These are phyloP conservation scores for Ceratocystiopsis sp. DNA, from an alignment of 2,329 filamentous ascomycete genomes.

Conservation along the genomic window DNA sequence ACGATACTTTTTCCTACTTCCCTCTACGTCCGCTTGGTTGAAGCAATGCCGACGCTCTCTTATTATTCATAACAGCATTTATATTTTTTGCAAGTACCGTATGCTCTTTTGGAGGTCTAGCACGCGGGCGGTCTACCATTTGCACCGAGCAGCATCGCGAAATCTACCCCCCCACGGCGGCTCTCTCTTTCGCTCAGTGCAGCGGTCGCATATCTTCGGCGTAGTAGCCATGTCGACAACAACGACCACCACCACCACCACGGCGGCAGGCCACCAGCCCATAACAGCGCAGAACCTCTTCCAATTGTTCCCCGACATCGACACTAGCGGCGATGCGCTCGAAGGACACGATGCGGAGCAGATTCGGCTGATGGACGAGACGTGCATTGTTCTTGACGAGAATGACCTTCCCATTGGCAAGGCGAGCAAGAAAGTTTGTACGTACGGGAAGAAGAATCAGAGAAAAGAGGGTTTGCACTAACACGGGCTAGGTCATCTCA, in stretches of 20 bases:
- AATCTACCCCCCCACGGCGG: too few species aligned
- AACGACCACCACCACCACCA: slow-evolving; percentile 14
- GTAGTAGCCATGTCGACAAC: slow-evolving; percentile 7
- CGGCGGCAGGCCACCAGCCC: slow-evolving; percentile 35
- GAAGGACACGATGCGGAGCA: slow-evolving; percentile 94
- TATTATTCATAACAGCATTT: too few species aligned
- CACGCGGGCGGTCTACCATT: too few species aligned
- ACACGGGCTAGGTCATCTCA: slow-evolving; percentile 59
- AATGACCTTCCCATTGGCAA: slow-evolving; percentile 87
- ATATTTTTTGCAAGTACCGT: too few species aligned
- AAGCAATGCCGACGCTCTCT: too few species aligned
- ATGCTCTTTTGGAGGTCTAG: too few species aligned
- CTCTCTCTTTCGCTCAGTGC: background rate
- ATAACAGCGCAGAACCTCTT: slow-evolving; percentile 80
- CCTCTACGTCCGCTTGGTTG: too few species aligned
- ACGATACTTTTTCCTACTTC: too few species aligned
- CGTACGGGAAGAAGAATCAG: slow-evolving; percentile 18
- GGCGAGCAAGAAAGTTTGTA: slow-evolving; percentile 95
- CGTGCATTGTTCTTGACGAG: slow-evolving; percentile 91
- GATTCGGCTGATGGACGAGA: slow-evolving; percentile 95
- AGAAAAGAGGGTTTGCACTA: background rate
- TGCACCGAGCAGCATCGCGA: too few species aligned
- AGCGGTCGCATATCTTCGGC: background rate
- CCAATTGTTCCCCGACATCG: slow-evolving; percentile 71
- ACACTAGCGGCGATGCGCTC: slow-evolving; percentile 55